Base-by-base conservation (phyloP, 176 grass and related monocot species). In the Ananas comosus region DNA sequence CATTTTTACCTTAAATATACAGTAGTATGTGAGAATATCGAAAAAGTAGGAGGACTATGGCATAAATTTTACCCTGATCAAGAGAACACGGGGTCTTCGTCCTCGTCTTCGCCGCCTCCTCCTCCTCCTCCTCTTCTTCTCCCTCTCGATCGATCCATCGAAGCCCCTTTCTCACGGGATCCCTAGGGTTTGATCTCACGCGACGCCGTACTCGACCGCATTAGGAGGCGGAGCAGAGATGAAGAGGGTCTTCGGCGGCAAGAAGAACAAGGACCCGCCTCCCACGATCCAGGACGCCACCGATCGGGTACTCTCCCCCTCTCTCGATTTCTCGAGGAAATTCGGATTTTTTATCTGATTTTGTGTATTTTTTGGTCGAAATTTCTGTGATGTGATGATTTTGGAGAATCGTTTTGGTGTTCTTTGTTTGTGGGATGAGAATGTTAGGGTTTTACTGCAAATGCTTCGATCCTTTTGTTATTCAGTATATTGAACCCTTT, bases 161-260 rank as follows among this genome's bases (percentile, higher is more conserved):
- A 76, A 67, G 53, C 66, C 74, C 68, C 42, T 9, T n/a, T 47
- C 59, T 76, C 21, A 47, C 65, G 9, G 7, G 57, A 77, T 68
- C 48, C 19, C 21, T 48, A 9, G 49, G n/a, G 47, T 53, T 67
- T 24, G 33, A 68, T 13, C 17, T 29, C 12, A 3, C 25, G 64
- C 12, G 11, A 33, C 3, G 64, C 17, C 0, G 64, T 13, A 17
- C 47, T 67, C 33, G 33, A 0, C 33, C 33, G 33, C 5, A 42
- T 42, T 42, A 42, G 33, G 33, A 42, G 33, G 4, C 33, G 65
- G 65, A 67, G 68, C 18, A 42, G 76, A 78, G 73, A 96, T 96
- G 92, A 96, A 86, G 86, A 88, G 87, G 80, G 88, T 96, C 77
- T 96, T 96, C 67, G 88, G 92, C 13, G 76, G 86, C 12, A 89